Percentiles rank a stretch among this genome's conserved stretches.
These are phyloP conservation scores for Linum tenue DNA, from an alignment of 345 rosid species.

Conservation along the genomic window DNA sequence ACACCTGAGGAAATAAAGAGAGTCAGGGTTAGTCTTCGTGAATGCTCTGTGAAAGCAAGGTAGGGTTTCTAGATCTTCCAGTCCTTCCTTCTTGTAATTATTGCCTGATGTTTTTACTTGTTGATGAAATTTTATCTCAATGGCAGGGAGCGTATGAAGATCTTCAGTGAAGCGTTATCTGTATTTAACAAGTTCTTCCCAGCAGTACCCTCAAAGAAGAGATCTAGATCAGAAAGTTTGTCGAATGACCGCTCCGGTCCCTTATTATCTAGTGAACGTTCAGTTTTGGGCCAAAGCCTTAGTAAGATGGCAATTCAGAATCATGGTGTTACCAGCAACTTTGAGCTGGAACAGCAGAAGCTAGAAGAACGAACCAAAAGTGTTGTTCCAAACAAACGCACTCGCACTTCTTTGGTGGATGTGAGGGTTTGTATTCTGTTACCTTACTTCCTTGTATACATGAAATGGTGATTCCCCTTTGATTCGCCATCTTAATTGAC, in stretches of 20 bases:
- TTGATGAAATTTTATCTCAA: slow-evolving; percentile 20
- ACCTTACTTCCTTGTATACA: too few species aligned
- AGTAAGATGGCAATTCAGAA: slow-evolving; percentile 72
- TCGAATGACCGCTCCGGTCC: slow-evolving; percentile 47
- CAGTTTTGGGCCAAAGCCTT: slow-evolving; percentile 41
- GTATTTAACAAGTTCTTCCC: slow-evolving; percentile 74
- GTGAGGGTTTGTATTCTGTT: slow-evolving; percentile 36
- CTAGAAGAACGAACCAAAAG: slow-evolving; percentile 63
- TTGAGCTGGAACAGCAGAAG: slow-evolving; percentile 71
- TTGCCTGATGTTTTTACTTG: slow-evolving; percentile 15
- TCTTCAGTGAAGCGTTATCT: slow-evolving; percentile 70
- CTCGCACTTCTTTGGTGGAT: slow-evolving; percentile 88
- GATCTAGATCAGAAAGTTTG: slow-evolving; percentile 70
- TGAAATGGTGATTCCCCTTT: too few species aligned
- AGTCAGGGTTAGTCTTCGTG: slow-evolving; percentile 55
- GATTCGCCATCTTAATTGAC: too few species aligned
- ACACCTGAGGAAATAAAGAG: slow-evolving; percentile 76
- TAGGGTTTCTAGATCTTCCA: slow-evolving; percentile 32
- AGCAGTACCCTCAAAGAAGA: slow-evolving; percentile 64
- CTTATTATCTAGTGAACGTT: slow-evolving; percentile 48
- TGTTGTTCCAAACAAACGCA: slow-evolving; percentile 69
- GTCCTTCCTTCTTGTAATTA: background rate
- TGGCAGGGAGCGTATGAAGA: slow-evolving; percentile 72
- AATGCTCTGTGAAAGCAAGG: slow-evolving; percentile 70
- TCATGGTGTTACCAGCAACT: slow-evolving; percentile 42